Percentiles rank a stretch among this genome's conserved stretches.
Evolutionary conservation across 805 yeast species (phyloP).

Genomic region (Huiozyma sinensis): DNA sequence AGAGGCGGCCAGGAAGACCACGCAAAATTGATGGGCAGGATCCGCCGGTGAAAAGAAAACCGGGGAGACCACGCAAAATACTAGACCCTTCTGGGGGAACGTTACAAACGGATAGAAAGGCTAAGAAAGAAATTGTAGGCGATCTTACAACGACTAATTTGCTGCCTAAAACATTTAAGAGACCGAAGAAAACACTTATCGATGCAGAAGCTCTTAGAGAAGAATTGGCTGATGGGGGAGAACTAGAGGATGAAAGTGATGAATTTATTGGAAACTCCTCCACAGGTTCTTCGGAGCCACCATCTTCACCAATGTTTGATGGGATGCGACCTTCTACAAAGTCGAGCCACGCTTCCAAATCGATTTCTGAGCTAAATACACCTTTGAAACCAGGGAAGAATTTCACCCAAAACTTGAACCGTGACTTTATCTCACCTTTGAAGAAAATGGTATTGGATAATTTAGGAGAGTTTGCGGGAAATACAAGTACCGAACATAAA

Average conservation of each 20-base stretch:
- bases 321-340: no score
- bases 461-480: constrained; percentile 14
- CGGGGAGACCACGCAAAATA: not conserved
- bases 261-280: not conserved
- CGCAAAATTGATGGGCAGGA: not conserved
- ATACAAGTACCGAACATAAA: constrained; percentile 14
- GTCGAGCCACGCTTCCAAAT: no score
- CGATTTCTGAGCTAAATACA: not conserved
- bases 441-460: constrained; percentile 18
- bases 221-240: not conserved
- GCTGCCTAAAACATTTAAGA: no score
- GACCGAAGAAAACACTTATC: no score
- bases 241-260: not conserved
- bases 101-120: not conserved
- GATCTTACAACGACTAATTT: no score
- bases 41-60: not conserved
- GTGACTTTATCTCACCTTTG: constrained; percentile 31
- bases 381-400: constrained; percentile 4
- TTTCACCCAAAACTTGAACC: constrained; percentile 11
- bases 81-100: not conserved
- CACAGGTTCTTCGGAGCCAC: not conserved
- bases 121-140: not conserved
- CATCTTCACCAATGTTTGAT: not conserved
- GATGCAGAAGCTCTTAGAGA: not conserved
- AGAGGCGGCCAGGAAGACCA: not conserved